Percentiles rank a stretch among this genome's conserved stretches.
Conservation (phyloP, 2,329 filamentous ascomycete species). For the Alternaria burnsii region DNA sequence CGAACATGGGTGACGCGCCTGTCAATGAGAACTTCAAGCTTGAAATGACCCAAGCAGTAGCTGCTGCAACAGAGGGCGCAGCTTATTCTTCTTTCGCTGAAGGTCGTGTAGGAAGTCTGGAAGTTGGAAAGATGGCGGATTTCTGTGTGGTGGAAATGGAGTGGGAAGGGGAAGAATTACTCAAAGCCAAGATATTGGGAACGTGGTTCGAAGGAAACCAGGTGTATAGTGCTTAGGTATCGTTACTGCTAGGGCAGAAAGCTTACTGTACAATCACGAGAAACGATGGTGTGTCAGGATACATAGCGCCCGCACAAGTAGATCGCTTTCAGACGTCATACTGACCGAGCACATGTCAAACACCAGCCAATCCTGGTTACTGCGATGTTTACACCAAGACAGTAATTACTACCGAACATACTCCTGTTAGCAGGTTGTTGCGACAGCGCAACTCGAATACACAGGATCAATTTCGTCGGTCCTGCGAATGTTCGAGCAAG, state of each 20-base stretch:
- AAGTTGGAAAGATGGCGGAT: constrained; percentile 64
- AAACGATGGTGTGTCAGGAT: not conserved
- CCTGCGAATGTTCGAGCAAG: not conserved
- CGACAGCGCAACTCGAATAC: not conserved
- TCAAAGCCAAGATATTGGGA: constrained; percentile 58
- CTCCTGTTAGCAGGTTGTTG: too few relatives aligned
- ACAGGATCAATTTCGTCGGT: not conserved
- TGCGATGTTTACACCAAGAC: not conserved
- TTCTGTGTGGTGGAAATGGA: constrained; percentile 64
- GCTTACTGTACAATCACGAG: not conserved
- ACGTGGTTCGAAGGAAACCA: constrained; percentile 63
- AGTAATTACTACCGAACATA: not conserved
- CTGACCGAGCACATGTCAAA: not conserved
- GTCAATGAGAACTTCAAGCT: constrained; percentile 65
- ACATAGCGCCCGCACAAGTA: not conserved
- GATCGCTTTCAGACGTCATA: not conserved
- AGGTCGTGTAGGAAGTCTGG: constrained; percentile 61
- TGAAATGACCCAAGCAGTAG: constrained; percentile 62
- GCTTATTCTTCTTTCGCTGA: constrained; percentile 69
- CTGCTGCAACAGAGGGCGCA: constrained; percentile 63
- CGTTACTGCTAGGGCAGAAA: not conserved
- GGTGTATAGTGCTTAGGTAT: constrained; percentile 28
- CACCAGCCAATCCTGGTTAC: not conserved
- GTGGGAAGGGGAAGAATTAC: constrained; percentile 58
- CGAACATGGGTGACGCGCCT: constrained; percentile 47